A percentile compares a stretch with the other conserved stretches of the same genome.
Evolutionary conservation across 116 monocot species (phyloP).

Genomic region (Dioscorea cayenensis): DNA sequence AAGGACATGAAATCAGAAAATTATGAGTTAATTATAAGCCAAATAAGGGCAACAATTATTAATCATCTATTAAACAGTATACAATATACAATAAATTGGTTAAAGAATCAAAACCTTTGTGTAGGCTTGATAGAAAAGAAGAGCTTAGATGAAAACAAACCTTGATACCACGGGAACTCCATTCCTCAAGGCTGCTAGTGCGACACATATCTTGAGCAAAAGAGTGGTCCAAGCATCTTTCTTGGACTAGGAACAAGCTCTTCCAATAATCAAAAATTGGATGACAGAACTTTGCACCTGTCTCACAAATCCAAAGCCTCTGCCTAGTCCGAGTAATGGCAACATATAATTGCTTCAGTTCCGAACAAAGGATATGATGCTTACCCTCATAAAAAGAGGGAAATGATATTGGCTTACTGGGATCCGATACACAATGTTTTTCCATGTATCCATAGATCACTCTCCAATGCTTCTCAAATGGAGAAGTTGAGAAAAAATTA

Average conservation of each 20-base stretch:
- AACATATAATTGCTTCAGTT: slow-evolving; percentile 73
- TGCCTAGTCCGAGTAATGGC: slow-evolving; percentile 69
- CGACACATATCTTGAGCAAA: slow-evolving; percentile 29
- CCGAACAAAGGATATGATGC: slow-evolving; percentile 58
- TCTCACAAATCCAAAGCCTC: slow-evolving; percentile 73
- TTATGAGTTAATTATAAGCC: neutral
- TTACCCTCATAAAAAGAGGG: slow-evolving; percentile 32
- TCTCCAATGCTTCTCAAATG: slow-evolving; percentile 51
- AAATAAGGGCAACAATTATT: neutral
- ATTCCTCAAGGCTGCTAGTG: slow-evolving; percentile 45
- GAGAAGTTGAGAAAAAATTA: slow-evolving; percentile 58
- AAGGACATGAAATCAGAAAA: neutral
- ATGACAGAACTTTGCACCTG: slow-evolving; percentile 19
- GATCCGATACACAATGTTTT: slow-evolving; percentile 3
- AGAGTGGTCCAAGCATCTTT: slow-evolving; percentile 29
- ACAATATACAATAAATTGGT: no score
- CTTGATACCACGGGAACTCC: slow-evolving; percentile 48
- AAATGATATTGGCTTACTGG: neutral
- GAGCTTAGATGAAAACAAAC: slow-evolving; percentile 14
- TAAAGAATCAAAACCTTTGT: no score
- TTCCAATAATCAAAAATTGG: slow-evolving; percentile 84
- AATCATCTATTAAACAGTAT: no score
- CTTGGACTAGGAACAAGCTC: slow-evolving; percentile 40
- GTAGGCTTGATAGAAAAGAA: neutral
- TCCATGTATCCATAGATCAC: slow-evolving; percentile 57